phyloP scores from a whole-genome alignment of 169 alveolate species.

The Babesia divergens region DNA sequence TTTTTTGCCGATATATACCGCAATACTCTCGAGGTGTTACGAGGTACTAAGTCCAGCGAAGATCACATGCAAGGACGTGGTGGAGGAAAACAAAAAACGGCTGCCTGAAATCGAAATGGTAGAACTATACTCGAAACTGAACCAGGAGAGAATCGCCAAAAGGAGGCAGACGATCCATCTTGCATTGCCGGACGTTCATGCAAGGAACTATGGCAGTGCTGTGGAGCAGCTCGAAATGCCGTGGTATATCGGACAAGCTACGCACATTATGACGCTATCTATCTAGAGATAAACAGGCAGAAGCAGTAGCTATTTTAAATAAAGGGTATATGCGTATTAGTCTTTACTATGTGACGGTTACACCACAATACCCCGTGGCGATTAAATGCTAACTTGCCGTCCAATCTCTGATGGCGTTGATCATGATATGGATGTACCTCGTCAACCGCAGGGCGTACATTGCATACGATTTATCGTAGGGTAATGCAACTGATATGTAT shows the following conservation, averaged over 20 bases:
- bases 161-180: background rate
- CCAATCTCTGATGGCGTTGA: too few relatives aligned
- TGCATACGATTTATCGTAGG: too few relatives aligned
- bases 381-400: too few relatives aligned
- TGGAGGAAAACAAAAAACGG: background rate
- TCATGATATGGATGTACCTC: too few relatives aligned
- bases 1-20: conserved; percentile 45
- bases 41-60: conserved; percentile 7
- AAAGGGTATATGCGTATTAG: too few relatives aligned
- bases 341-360: too few relatives aligned
- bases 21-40: conserved; percentile 51
- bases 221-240: background rate
- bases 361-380: too few relatives aligned
- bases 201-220: background rate
- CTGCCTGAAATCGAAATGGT: conserved; percentile 29
- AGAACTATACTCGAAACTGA: background rate
- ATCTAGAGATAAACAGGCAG: background rate
- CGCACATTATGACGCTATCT: conserved; percentile 15
- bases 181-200: background rate
- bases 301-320: too few relatives aligned
- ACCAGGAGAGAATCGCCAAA: background rate
- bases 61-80: background rate
- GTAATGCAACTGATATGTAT: too few relatives aligned
- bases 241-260: conserved; percentile 36
- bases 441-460: too few relatives aligned